Evolutionary conservation across 2,329 filamentous ascomycete genomes (phyloP).

Genomic region (Madurella fahalii): DNA sequence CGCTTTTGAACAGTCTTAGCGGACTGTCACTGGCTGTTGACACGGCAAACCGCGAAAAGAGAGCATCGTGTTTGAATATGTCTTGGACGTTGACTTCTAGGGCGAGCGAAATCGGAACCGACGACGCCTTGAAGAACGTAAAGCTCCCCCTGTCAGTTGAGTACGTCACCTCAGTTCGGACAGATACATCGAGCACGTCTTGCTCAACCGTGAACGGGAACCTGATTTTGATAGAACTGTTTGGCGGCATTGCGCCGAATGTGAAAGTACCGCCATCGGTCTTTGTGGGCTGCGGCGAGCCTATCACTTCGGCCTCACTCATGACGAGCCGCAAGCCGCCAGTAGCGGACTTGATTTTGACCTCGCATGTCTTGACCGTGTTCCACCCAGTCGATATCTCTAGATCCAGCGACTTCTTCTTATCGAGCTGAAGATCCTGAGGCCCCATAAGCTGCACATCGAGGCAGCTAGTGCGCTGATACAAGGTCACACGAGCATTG

Average conservation of each 20-base stretch:
- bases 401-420: constrained; percentile 72
- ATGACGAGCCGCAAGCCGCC: constrained; percentile 62
- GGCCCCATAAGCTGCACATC: constrained; percentile 64
- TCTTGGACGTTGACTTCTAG: constrained; percentile 96
- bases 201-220: constrained; percentile 84
- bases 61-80: constrained; percentile 75
- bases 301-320: constrained; percentile 52
- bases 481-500: constrained; percentile 64
- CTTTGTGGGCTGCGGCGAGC: constrained; percentile 41
- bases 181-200: constrained; percentile 63
- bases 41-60: constrained; percentile 89
- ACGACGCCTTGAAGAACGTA: constrained; percentile 57
- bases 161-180: constrained; percentile 74
- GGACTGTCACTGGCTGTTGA: constrained; percentile 75
- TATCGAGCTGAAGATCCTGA: constrained; percentile 72
- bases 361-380: constrained; percentile 53
- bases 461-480: constrained; percentile 65
- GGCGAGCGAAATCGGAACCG: constrained; percentile 69
- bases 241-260: constrained; percentile 44
- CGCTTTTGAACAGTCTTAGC: constrained; percentile 66
- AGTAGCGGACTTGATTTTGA: constrained; percentile 61
- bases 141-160: constrained; percentile 63
- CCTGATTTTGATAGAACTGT: constrained; percentile 52
- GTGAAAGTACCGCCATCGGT: constrained; percentile 52
- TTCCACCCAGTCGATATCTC: constrained; percentile 73